These are phyloP conservation scores for Amesomyces nigricolor DNA, from an alignment of 2,329 filamentous ascomycete genomes.

Conservation along the genomic window DNA sequence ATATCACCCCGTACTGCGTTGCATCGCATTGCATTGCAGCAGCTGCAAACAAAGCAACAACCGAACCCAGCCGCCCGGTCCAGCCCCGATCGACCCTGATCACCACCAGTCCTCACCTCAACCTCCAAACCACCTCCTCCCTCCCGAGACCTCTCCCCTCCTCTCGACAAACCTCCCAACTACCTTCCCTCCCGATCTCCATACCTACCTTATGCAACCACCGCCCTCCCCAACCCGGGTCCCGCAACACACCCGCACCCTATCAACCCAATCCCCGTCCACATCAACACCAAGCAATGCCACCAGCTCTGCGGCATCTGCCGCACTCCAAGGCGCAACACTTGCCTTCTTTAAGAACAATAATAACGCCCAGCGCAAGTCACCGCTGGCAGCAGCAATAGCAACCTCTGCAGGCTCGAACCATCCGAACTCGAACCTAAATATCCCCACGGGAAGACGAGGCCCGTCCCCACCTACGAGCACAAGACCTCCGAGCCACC, in stretches of 20 bases:
- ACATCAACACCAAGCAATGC: not conserved
- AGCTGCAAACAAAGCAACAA: not conserved
- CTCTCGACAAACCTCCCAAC: no score
- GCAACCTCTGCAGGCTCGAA: not conserved
- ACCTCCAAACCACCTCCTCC: no score
- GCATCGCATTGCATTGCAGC: conserved; percentile 5
- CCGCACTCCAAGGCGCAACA: conserved; percentile 49
- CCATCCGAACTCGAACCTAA: no score
- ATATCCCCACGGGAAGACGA: no score
- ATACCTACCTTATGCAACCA: conserved; percentile 16
- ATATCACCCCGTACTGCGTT: not conserved
- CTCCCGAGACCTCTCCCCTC: no score
- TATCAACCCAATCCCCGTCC: not conserved
- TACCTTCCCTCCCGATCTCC: not conserved
- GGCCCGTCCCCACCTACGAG: no score
- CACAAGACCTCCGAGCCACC: no score
- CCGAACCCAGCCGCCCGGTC: no score
- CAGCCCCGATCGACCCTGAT: not conserved
- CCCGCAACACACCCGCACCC: not conserved
- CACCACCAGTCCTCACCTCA: not conserved
- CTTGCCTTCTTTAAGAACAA: conserved; percentile 43
- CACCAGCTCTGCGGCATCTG: conserved; percentile 14
- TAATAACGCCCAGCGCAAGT: conserved; percentile 19
- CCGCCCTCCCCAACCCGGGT: conserved; percentile 12
- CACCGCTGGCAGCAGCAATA: conserved; percentile 6